A percentile compares a stretch with the other conserved stretches of the same genome.
These are phyloP conservation scores for Nidula microcarpa DNA, from an alignment of 768 basidiomycete species.

Conservation along the genomic window DNA sequence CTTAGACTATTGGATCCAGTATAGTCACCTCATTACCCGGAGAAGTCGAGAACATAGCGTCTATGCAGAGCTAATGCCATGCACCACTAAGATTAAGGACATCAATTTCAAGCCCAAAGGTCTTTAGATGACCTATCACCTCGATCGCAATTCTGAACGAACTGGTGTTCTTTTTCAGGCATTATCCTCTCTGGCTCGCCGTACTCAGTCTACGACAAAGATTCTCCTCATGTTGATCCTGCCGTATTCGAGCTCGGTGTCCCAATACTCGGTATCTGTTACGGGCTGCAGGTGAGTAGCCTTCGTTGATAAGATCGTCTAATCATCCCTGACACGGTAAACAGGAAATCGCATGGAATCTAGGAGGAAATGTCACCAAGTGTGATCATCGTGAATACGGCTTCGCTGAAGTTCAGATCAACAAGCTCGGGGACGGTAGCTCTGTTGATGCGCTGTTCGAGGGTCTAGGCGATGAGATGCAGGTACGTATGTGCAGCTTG, in stretches of 20 bases:
- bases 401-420: conserved; percentile 76
- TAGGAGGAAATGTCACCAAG: conserved; percentile 80
- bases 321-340: background rate
- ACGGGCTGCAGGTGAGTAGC: conserved; percentile 80
- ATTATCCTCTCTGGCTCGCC: conserved; percentile 98
- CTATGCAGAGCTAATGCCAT: conserved; percentile 96
- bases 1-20: conserved; percentile 41
- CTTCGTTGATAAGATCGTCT: background rate
- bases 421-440: conserved; percentile 49
- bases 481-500: too few relatives aligned
- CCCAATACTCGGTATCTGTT: conserved; percentile 95
- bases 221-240: conserved; percentile 92
- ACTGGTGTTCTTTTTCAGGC: conserved; percentile 35
- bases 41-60: conserved; percentile 97
- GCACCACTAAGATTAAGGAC: conserved; percentile 86
- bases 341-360: conserved; percentile 90
- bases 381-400: conserved; percentile 96
- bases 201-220: conserved; percentile 94
- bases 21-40: conserved; percentile 95
- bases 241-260: conserved; percentile 84
- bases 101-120: conserved; percentile 94
- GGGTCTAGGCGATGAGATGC: conserved; percentile 84
- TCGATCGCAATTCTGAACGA: background rate
- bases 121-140: conserved; percentile 17
- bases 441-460: conserved; percentile 78